Evolutionary conservation across 2,329 filamentous ascomycete species (phyloP).

Genomic region (Sarocladium brachiariae): DNA sequence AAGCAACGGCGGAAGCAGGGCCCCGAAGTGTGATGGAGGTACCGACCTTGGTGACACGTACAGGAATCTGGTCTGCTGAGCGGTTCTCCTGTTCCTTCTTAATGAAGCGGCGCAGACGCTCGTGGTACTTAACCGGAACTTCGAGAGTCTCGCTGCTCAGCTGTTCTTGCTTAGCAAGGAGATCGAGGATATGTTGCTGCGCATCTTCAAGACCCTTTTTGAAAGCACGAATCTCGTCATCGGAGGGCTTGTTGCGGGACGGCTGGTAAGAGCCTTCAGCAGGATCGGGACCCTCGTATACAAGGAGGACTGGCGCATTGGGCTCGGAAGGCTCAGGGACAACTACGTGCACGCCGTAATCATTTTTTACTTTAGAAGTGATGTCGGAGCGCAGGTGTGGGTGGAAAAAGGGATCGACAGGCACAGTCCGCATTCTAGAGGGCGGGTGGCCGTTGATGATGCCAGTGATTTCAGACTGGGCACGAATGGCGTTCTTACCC

Average conservation of each 20-base stretch:
- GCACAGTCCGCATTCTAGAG: slow-evolving; percentile 57
- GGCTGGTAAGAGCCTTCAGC: slow-evolving; percentile 42
- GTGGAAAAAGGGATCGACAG: slow-evolving; percentile 75
- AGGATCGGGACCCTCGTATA: slow-evolving; percentile 61
- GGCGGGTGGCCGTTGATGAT: slow-evolving; percentile 70
- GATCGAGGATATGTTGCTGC: slow-evolving; percentile 47
- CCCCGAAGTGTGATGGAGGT: slow-evolving; percentile 68
- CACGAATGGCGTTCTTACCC: slow-evolving; percentile 72
- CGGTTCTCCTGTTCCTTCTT: slow-evolving; percentile 56
- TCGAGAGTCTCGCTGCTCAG: slow-evolving; percentile 46
- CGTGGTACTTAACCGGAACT: slow-evolving; percentile 57
- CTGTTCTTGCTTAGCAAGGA: slow-evolving; percentile 53
- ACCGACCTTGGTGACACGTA: slow-evolving; percentile 52
- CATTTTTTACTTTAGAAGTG: slow-evolving; percentile 54
- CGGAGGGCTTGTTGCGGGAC: slow-evolving; percentile 45
- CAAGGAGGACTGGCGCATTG: slow-evolving; percentile 59
- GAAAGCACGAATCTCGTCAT: slow-evolving; percentile 46
- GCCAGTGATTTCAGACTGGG: slow-evolving; percentile 66
- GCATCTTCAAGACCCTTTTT: slow-evolving; percentile 49
- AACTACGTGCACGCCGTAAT: slow-evolving; percentile 67
- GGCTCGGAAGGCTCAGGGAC: slow-evolving; percentile 58
- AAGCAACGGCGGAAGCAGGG: slow-evolving; percentile 64
- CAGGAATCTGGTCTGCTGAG: slow-evolving; percentile 50
- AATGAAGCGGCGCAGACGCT: slow-evolving; percentile 56
- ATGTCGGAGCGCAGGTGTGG: slow-evolving; percentile 61